Evolutionary conservation across 2,329 filamentous ascomycete genomes (phyloP).

Genomic region (Trichoderma cornu-damae): DNA sequence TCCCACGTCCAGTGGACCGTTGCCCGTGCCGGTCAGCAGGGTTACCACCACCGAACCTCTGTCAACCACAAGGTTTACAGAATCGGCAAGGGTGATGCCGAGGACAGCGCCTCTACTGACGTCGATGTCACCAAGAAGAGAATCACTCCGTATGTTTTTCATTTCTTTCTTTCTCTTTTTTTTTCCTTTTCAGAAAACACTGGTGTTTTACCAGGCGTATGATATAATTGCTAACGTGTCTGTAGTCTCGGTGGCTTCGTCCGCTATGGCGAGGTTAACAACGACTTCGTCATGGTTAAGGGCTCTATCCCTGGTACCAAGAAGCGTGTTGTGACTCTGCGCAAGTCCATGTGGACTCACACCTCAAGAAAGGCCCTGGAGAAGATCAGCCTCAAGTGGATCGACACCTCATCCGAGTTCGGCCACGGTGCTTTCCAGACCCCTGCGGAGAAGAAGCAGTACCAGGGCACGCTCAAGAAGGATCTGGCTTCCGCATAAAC

Average conservation of each 20-base stretch:
- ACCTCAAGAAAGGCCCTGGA: slow-evolving; percentile 92
- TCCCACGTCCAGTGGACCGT: slow-evolving; percentile 99
- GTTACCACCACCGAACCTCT: slow-evolving; percentile 99
- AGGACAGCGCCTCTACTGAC: slow-evolving; percentile 89
- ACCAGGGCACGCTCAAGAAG: slow-evolving; percentile 99
- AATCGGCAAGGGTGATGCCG: slow-evolving; percentile 86
- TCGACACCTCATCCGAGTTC: slow-evolving; percentile 99
- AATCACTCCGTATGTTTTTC: slow-evolving; percentile 88
- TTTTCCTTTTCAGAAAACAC: no score
- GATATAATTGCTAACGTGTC: slow-evolving; percentile 31
- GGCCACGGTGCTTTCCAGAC: slow-evolving; percentile 99
- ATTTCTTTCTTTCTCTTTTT: no score
- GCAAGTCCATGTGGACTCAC: slow-evolving; percentile 98
- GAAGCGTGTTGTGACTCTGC: slow-evolving; percentile 98
- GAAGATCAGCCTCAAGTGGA: slow-evolving; percentile 99
- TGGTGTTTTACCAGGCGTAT: background rate
- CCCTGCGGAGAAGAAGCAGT: slow-evolving; percentile 93
- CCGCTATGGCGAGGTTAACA: slow-evolving; percentile 98
- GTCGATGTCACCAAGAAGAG: slow-evolving; percentile 98
- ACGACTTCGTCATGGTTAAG: slow-evolving; percentile 98
- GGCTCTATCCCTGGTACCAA: slow-evolving; percentile 95
- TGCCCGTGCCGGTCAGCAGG: slow-evolving; percentile 98
- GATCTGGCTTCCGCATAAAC: slow-evolving; percentile 56
- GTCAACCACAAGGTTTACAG: slow-evolving; percentile 99
- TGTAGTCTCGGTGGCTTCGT: slow-evolving; percentile 95